These are phyloP conservation scores for Magnolia kwangsiensis DNA, from an alignment of 164 flowering plant species.

Conservation along the genomic window DNA sequence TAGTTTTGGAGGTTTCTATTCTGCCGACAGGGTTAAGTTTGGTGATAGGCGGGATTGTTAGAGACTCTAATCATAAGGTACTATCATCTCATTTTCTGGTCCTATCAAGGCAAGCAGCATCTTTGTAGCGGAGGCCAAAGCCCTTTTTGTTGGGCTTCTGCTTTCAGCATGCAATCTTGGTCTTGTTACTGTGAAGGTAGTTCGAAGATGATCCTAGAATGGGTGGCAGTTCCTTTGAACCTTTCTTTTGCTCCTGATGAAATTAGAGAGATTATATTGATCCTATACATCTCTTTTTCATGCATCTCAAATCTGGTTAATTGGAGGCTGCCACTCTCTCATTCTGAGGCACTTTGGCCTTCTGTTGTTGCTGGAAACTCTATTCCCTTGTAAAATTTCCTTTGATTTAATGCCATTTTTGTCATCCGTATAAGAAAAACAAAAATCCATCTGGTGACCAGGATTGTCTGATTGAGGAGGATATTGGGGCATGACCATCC, in stretches of 20 bases:
- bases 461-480: not conserved
- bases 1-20: not conserved
- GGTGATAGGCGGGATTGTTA: not conserved
- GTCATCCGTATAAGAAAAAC: not conserved
- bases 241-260: not conserved
- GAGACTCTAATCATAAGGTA: too few species aligned
- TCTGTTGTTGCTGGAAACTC: not conserved
- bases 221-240: not conserved
- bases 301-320: not conserved
- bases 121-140: not conserved
- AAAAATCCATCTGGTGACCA: not conserved
- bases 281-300: not conserved
- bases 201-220: not conserved
- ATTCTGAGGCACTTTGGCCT: not conserved
- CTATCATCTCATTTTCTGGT: too few species aligned
- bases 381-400: not conserved
- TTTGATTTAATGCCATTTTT: too few species aligned
- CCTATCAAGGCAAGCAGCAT: not conserved
- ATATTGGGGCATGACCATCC: not conserved
- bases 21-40: not conserved
- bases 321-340: not conserved
- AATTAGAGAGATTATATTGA: not conserved
- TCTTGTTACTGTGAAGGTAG: not conserved
- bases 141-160: not conserved
- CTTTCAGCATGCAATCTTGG: not conserved